Percentiles rank a stretch among this genome's conserved stretches.
phyloP scores from a whole-genome alignment of 2,329 filamentous ascomycete species.

The Trichoderma afroharzianum region DNA sequence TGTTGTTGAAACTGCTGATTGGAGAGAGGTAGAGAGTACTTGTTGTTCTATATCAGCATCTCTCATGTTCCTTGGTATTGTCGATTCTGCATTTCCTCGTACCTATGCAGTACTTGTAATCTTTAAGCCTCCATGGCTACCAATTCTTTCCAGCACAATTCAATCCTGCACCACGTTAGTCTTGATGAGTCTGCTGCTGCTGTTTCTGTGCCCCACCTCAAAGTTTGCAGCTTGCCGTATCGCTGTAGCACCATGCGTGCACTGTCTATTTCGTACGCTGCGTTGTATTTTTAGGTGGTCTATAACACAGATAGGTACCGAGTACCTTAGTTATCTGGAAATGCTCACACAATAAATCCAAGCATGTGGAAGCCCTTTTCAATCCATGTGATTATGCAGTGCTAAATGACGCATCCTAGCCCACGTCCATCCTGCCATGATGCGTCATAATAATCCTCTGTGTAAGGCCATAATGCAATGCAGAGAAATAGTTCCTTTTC shows the following conservation, averaged over 20 bases:
- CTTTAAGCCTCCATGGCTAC: neutral
- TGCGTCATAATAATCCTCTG: neutral
- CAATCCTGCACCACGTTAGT: neutral
- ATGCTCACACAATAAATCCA: neutral
- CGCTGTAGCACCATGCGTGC: neutral
- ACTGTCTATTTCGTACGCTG: neutral
- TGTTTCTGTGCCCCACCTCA: neutral
- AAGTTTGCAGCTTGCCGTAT: neutral
- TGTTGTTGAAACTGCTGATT: neutral
- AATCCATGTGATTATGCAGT: neutral
- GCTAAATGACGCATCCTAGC: slow-evolving; percentile 6
- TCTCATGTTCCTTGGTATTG: neutral
- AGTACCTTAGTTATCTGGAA: neutral
- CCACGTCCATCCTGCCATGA: neutral
- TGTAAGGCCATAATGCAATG: neutral
- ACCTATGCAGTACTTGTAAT: neutral
- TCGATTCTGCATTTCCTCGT: neutral
- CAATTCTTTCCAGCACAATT: neutral
- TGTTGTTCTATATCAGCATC: neutral
- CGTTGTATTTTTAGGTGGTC: neutral
- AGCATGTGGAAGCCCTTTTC: neutral
- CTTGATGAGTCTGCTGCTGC: neutral
- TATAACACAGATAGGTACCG: too few relatives aligned
- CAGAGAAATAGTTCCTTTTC: neutral
- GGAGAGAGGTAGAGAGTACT: neutral